A percentile compares a stretch with the other conserved stretches of the same genome.
Evolutionary conservation across 192 early-diverging fungal genomes (phyloP).

Genomic region (Cladochytrium replicatum): DNA sequence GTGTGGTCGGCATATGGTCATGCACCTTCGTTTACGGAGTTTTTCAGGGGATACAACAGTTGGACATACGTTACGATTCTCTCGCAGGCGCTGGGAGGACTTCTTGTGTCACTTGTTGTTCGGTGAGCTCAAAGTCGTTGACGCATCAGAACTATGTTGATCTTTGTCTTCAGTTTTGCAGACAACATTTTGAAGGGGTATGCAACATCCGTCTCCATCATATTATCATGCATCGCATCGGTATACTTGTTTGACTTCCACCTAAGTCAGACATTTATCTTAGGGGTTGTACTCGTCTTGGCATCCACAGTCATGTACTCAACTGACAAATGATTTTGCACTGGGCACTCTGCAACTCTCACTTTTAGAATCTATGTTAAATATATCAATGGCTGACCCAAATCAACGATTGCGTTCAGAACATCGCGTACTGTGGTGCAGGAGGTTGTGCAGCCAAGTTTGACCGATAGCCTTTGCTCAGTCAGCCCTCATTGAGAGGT

Average conservation of each 20-base stretch:
- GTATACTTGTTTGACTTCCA: constrained; percentile 77
- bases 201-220: constrained; percentile 91
- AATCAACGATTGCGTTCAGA: too few species aligned
- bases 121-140: too few species aligned
- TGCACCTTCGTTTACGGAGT: too few species aligned
- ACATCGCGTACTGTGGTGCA: too few species aligned
- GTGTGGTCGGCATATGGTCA: too few species aligned
- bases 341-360: too few species aligned
- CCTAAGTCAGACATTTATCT: constrained; percentile 57
- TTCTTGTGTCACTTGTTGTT: constrained; percentile 92
- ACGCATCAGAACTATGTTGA: background rate
- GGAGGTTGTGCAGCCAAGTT: too few species aligned
- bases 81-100: constrained; percentile 83
- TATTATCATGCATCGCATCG: constrained; percentile 77
- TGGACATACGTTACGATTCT: constrained; percentile 75
- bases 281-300: constrained; percentile 54
- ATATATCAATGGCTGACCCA: too few species aligned
- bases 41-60: constrained; percentile 81
- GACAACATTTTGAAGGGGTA: constrained; percentile 99
- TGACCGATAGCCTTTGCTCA: too few species aligned
- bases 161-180: constrained; percentile 61
- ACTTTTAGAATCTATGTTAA: too few species aligned
- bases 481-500: constrained; percentile 80
- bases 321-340: too few species aligned
- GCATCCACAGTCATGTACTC: too few species aligned